Percentiles rank a stretch among this genome's conserved stretches.
phyloP scores from a whole-genome alignment of 805 yeast genomes.

The Debaryomyces tyrocola region DNA sequence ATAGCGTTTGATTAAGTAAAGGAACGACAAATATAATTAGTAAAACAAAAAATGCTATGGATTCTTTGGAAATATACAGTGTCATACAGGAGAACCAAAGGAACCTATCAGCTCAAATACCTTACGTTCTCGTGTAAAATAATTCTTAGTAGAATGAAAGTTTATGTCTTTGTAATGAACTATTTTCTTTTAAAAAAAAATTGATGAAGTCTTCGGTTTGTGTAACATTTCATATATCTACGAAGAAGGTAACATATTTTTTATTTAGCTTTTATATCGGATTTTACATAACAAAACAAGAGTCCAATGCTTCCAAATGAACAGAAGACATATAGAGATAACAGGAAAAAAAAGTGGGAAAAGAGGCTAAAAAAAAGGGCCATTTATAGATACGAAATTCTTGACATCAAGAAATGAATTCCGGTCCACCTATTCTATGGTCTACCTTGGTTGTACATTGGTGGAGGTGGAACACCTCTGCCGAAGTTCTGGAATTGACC shows the following conservation, averaged over 20 bases:
- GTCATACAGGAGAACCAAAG: background rate
- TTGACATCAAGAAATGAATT: background rate
- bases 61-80: background rate
- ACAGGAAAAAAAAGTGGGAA: too few species aligned
- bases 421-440: slow-evolving; percentile 6
- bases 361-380: too few species aligned
- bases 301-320: too few species aligned
- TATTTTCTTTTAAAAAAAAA: background rate
- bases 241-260: background rate
- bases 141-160: too few species aligned
- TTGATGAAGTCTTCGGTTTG: background rate
- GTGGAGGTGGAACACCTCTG: slow-evolving; percentile 24
- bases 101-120: too few species aligned
- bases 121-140: too few species aligned
- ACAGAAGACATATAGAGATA: too few species aligned
- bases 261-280: background rate
- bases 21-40: slow-evolving; percentile 1
- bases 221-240: background rate
- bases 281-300: background rate
- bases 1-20: background rate
- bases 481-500: slow-evolving; percentile 24
- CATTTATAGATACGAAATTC: background rate
- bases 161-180: too few species aligned
- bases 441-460: slow-evolving; percentile 27
- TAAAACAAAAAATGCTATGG: slow-evolving; percentile 4